Evolutionary conservation across 2,329 filamentous ascomycete species (phyloP), one percentile per base, ranked within the genome.

Genomic region (Metarhizium album): DNA sequence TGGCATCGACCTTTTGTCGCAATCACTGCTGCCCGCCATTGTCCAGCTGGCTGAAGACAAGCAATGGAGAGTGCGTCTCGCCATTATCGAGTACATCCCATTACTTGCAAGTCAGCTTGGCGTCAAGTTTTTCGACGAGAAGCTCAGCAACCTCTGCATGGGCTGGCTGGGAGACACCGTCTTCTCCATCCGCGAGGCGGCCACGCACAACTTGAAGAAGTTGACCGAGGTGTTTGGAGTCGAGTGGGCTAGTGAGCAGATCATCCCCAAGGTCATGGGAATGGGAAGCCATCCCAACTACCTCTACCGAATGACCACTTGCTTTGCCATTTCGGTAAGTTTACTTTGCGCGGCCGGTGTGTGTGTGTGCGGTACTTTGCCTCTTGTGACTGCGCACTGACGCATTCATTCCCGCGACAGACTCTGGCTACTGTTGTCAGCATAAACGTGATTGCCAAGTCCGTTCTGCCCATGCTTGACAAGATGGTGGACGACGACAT

Each of bases 301-400:
- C 68, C 84, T 98, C 49, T 98, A 98, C 79, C 82, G 93, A 67
- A 98, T 98, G 93, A 98, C 93, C 9, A 98, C 93, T n/a, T 97
- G 91, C 74, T 98, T 98, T 68, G 93, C 93, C 55, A 94, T 98
- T 59, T 91, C 90, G 61, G 93, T 98, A 79, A 76, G 87, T 27
- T 46, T 42, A n/a, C 29, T 38, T 22, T 22, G 33, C 1, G 16
- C 33, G 13, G 16, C 33, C 1, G 16, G 20, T 38, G 22, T 14
- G 16, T 42, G 45, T 13, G 20, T 38, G 22, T 14, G 16, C 38
- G 45, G 11, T 43, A 14, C 4, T 18, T 33, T 20, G 13, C 23
- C 22, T 14, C 20, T 42, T 20, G 5, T 6, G 22, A 20, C 3
- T 23, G 20, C 7, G 1, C 2, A 27, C 8, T 40, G 11, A 29